phyloP scores from a whole-genome alignment of 2,329 filamentous ascomycete genomes.

The Beauveria caledonica region DNA sequence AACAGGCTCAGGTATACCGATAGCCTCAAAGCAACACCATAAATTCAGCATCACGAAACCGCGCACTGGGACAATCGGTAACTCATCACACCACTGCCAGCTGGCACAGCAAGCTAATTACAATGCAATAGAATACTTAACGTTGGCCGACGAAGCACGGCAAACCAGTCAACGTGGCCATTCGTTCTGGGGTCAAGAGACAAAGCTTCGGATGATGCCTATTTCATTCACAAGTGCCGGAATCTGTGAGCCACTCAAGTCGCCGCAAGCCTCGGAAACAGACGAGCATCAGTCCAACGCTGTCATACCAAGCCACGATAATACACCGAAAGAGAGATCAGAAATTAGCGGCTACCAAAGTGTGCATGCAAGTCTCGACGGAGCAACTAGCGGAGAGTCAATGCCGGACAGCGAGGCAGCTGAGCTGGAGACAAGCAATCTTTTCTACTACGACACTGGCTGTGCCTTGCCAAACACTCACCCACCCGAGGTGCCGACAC shows the following conservation, averaged over 20 bases:
- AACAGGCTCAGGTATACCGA: background rate
- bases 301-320: background rate
- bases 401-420: background rate
- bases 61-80: background rate
- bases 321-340: background rate
- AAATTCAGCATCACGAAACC: background rate
- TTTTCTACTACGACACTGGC: conserved; percentile 32
- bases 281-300: conserved; percentile 22
- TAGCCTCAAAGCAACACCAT: background rate
- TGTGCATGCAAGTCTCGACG: conserved; percentile 14
- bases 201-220: conserved; percentile 39
- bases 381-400: background rate
- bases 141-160: conserved; percentile 18
- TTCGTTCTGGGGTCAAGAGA: conserved; percentile 27
- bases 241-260: conserved; percentile 36
- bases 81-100: background rate
- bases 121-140: conserved; percentile 10
- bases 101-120: background rate
- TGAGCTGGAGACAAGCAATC: background rate
- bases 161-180: conserved; percentile 15
- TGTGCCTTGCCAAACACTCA: background rate
- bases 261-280: background rate
- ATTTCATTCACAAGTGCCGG: conserved; percentile 48
- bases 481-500: background rate
- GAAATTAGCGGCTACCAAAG: conserved; percentile 16